Base-by-base conservation (phyloP, 495 filamentous ascomycete species). In the Talaromyces wortmannii region DNA sequence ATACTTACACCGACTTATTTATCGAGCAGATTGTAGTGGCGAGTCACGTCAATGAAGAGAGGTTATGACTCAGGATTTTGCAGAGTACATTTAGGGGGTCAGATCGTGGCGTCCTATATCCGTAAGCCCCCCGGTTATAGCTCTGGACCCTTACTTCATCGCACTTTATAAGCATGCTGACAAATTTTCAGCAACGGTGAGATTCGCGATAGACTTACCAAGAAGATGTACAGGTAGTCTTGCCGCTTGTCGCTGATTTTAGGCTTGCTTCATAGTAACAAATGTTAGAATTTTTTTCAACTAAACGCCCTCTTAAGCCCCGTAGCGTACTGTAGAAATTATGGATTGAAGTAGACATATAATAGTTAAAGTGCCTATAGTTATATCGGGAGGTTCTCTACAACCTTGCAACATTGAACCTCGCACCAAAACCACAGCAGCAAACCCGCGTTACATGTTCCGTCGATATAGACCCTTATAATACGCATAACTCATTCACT, bases 81-180 rank as follows among this genome's bases (percentile, higher is more conserved):
- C 23, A 2, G 23, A 23, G 23, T 23, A 23, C 23, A 23, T 23
- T 23, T 40, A 7, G 30, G 31, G 30, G 4, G 8, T 10, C 36
- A 40, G 8, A 40, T 13, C 36, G 8, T 40, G 8, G 36, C 36
- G 8, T 10, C 17, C 44, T 13, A 18, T 40, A 40, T 40, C 50
- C 50, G 50, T 52, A 52, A 23, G 50, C 33, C 50, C 7, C 32
- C 50, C 33, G 50, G 50, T 10, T 52, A 17, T 52, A 42, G 33
- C 12, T 15, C 16, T 17, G 36, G 36, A 13, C 8, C 36, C 13
- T 2, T 40, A 2, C 8, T 23, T 23, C 23, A 23, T 23, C 23
- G 23, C 4, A 40, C 36, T 40, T 40, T 40, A 13, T 40, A 5
- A 40, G 36, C 2, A 2, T 13, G 8, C 36, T 40, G 23, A 23